Evolutionary conservation across 179 eudicot species (phyloP), one percentile per base, ranked within the genome.

Genomic region (Patellifolia procumbens): DNA sequence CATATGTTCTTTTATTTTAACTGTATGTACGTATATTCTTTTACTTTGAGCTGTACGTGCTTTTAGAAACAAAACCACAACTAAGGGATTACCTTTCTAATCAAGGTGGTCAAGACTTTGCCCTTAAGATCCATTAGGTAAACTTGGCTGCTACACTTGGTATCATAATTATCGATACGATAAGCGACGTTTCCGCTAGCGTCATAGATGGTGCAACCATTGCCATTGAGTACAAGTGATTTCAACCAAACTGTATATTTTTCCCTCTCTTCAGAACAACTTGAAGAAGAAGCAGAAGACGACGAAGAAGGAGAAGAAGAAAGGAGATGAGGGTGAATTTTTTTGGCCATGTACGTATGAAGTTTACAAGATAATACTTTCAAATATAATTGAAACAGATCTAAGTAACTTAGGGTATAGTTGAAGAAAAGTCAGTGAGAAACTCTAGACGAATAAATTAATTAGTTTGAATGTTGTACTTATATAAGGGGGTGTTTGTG

Each of bases 221-320:
- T 82, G 73, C 92, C 82, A 66, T 85, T 81, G 71, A 87, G 66
- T 3, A 92, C 84, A 0, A 91, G 88, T 1, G 96, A 91, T 64
- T 89, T 92, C 94, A 91, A 87, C 97, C 97, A 92, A 39, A 91
- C 76, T 10, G 96, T 92, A 58, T 81, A 92, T 22, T 80, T 76
- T 70, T 83, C 85, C 64, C 71, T 84, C 51, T 51, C 69, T 24
- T 69, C 76, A 20, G 22, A 29, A 4, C 55, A 69, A 39, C 45
- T 39, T 1, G 28, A 7, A 4, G 69, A 62, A 19, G 6, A 31
- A 39, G 37, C 13, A 0, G 52, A 12, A 12, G 48, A 5, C 4
- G 5, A 16, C 5, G 63, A 20, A 70, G 49, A 16, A 46, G 58
- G 28, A 59, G 61, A 32, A 13, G 70, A 29, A 48, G 71, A 63